Base-by-base conservation (phyloP, 371 early-diverging fungal genomes). In the Haplosporangium sp. region DNA sequence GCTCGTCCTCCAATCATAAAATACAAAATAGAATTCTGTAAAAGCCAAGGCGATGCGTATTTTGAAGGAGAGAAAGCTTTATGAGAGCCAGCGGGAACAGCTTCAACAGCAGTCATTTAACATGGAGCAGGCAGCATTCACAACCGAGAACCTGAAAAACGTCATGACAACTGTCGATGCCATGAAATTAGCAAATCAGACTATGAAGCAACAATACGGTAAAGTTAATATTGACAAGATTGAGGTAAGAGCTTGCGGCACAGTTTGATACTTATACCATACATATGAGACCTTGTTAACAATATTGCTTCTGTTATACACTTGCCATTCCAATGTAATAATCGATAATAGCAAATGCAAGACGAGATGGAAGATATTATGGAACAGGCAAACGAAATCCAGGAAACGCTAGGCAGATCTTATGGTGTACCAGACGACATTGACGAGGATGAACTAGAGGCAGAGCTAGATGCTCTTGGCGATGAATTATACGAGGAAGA, bases 321-420 rank as follows among this genome's bases (percentile, higher is more conserved):
- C 9, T 44, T 45, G 45, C 15, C 15, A 10, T 15, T 45, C 68
- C 39, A 11, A 37, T 52, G 44, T 11, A 42, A 48, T 42, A n/a
- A 40, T 50, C 27, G 40, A 48, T 40, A 19, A 45, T 71, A 97
- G 95, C 88, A 90, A 82, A 86, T 98, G 68, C 98, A 97, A 90
- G 98, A 98, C 74, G 99, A 98, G 71, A 95, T 98, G 95, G 96
- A 96, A 62, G 99, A 98, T 73, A 85, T 98, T 65, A 84, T 98
- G 84, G 97, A 97, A 47, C 94, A 93, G 75, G 95, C 98, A 11
- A 97, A 96, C 84, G 98, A 98, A 73, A 88, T 98, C 15, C 98
- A 98, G 85, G 98, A 98, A 84, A 87, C 94, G 17, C 79, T 98
- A 68, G 96, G 96, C 15, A 86, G 97, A 67, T 92, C 95, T 10